Conservation (phyloP, 345 rosid species). For the Citrus unshiu region DNA sequence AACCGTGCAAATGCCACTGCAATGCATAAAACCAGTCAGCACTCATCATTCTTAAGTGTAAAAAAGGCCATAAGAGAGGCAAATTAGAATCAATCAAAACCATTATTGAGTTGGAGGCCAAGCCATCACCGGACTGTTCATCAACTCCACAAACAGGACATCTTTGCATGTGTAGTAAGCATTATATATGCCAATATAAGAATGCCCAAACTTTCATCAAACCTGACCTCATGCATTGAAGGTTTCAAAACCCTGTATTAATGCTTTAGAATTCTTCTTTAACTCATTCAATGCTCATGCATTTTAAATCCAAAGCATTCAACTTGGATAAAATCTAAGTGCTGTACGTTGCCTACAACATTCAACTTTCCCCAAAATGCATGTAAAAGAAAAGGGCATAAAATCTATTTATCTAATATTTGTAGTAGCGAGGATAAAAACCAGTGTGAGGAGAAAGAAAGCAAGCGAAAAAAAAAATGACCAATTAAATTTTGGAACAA, state of each 20-base stretch:
- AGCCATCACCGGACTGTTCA: background rate
- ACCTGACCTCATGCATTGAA: background rate
- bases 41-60: background rate
- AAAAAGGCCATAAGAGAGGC: background rate
- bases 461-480: background rate
- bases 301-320: background rate
- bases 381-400: background rate
- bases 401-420: background rate
- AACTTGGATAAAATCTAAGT: background rate
- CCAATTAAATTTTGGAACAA: background rate
- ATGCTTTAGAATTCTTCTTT: background rate
- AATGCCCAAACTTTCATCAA: background rate
- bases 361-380: background rate
- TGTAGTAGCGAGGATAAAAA: background rate
- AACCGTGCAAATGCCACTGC: constrained; percentile 88
- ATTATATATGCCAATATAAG: background rate
- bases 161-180: background rate
- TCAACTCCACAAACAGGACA: background rate
- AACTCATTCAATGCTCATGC: background rate
- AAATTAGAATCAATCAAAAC: constrained; percentile 3
- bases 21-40: constrained; percentile 16
- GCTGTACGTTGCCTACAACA: background rate
- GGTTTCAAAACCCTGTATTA: background rate
- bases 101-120: background rate
- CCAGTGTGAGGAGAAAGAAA: background rate